Conservation (phyloP, 208 protist species). For the Leishmania braziliensis region DNA sequence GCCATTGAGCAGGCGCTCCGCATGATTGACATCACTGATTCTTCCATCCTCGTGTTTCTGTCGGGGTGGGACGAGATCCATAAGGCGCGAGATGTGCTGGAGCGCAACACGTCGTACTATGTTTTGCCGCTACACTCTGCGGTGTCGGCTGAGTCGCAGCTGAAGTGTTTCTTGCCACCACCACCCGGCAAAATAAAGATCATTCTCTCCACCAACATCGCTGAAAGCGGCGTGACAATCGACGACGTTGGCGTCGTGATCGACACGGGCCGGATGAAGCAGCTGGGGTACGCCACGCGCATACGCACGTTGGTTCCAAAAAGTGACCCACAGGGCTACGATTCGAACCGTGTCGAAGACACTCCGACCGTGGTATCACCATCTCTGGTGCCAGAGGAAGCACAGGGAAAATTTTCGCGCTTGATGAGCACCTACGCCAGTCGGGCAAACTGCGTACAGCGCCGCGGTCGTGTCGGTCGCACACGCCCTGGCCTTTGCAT, state of each 20-base stretch:
- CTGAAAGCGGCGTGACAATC: conserved; percentile 99
- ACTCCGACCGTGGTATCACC: not conserved
- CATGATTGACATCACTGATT: conserved; percentile 68
- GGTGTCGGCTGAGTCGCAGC: conserved; percentile 96
- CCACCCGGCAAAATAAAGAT: conserved; percentile 92
- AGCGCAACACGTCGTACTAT: conserved; percentile 66
- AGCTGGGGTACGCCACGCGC: conserved; percentile 93
- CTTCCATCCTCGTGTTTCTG: conserved; percentile 92
- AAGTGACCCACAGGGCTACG: conserved; percentile 38
- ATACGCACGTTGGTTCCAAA: conserved; percentile 33
- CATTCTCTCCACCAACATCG: conserved; percentile 99
- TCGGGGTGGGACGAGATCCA: conserved; percentile 94
- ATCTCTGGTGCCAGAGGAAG: not conserved
- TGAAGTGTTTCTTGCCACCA: conserved; percentile 96
- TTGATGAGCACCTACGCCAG: conserved; percentile 86
- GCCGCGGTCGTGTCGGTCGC: conserved; percentile 93
- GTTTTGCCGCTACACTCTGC: conserved; percentile 91
- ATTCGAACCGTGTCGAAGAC: conserved; percentile 19
- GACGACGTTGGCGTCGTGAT: conserved; percentile 98
- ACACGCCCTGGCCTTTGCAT: conserved; percentile 94
- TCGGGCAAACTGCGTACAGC: conserved; percentile 92
- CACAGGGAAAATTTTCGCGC: conserved; percentile 35
- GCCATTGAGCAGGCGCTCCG: conserved; percentile 83
- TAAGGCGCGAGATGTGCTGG: conserved; percentile 68
- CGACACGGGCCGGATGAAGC: conserved; percentile 96